Percentiles rank a stretch among this genome's conserved stretches.
Conservation (phyloP, 2,329 filamentous ascomycete genomes). For the Ascomycota sp. region DNA sequence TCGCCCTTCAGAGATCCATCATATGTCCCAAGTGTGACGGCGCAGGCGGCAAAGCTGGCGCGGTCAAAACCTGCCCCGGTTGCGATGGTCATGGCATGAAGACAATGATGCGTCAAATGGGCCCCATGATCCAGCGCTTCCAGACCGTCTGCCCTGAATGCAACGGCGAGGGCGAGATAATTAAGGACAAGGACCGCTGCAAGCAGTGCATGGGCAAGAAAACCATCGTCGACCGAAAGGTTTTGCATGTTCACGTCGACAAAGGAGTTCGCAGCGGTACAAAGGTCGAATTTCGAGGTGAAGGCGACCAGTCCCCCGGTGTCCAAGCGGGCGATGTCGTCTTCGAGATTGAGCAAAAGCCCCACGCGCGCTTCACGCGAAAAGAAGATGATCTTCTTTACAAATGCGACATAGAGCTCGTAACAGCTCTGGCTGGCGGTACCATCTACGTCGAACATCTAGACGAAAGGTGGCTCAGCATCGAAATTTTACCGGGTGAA, state of each 20-base stretch:
- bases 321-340: slow-evolving; percentile 88
- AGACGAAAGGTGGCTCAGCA: slow-evolving; percentile 86
- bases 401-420: slow-evolving; percentile 82
- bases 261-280: slow-evolving; percentile 80
- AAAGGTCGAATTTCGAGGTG: slow-evolving; percentile 90
- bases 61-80: slow-evolving; percentile 77
- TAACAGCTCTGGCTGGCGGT: slow-evolving; percentile 83
- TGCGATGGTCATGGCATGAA: slow-evolving; percentile 95
- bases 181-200: slow-evolving; percentile 93
- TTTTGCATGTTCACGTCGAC: slow-evolving; percentile 93
- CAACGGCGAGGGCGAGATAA: slow-evolving; percentile 87
- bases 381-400: slow-evolving; percentile 93
- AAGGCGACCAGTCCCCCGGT: slow-evolving; percentile 87
- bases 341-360: slow-evolving; percentile 98
- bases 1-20: slow-evolving; percentile 89
- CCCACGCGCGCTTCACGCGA: slow-evolving; percentile 82
- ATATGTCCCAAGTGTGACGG: slow-evolving; percentile 91
- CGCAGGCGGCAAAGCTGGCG: slow-evolving; percentile 85
- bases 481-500: slow-evolving; percentile 83
- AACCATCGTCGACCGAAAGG: slow-evolving; percentile 90
- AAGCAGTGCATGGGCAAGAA: slow-evolving; percentile 95
- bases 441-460: slow-evolving; percentile 86
- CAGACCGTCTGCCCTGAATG: slow-evolving; percentile 98
- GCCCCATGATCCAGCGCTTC: slow-evolving; percentile 98
- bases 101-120: slow-evolving; percentile 99